Percentiles rank a stretch among this genome's conserved stretches.
Evolutionary conservation across 2,329 filamentous ascomycete species (phyloP).

Genomic region (Fusarium oxysporum): DNA sequence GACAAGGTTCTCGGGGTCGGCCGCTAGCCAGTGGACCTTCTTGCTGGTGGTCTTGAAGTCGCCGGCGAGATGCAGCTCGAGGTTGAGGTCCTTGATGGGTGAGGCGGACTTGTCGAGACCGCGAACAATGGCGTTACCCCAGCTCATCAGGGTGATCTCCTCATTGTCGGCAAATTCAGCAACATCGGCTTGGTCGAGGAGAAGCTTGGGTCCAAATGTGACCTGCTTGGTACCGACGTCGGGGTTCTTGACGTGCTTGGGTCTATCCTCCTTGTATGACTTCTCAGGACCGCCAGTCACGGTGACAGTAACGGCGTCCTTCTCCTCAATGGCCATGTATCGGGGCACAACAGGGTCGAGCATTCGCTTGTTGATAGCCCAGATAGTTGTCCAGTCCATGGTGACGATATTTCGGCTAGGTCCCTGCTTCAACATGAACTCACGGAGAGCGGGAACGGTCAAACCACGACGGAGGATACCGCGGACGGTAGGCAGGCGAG

Average conservation of each 20-base stretch:
- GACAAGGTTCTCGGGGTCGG: conserved; percentile 79
- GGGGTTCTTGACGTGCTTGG: conserved; percentile 90
- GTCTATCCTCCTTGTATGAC: conserved; percentile 78
- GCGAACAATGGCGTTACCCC: conserved; percentile 88
- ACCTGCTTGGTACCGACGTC: conserved; percentile 89
- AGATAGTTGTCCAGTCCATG: conserved; percentile 84
- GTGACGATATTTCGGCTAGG: conserved; percentile 86
- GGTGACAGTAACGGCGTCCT: conserved; percentile 77
- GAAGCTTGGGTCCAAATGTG: conserved; percentile 77
- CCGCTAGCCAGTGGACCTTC: conserved; percentile 94
- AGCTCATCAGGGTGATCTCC: conserved; percentile 96
- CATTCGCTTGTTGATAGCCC: conserved; percentile 82
- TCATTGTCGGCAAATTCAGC: conserved; percentile 84
- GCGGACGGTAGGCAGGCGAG: conserved; percentile 85
- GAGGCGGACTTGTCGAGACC: conserved; percentile 66
- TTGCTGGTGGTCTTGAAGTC: conserved; percentile 96
- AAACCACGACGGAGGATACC: conserved; percentile 83
- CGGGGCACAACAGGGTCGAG: conserved; percentile 82
- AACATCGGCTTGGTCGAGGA: conserved; percentile 89
- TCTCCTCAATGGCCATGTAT: conserved; percentile 77
- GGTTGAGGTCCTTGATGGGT: conserved; percentile 75
- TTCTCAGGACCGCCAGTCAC: conserved; percentile 74
- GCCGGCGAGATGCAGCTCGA: conserved; percentile 90
- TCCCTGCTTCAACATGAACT: conserved; percentile 87
- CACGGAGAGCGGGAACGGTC: conserved; percentile 81